These are phyloP conservation scores for Botryotinia narcissicola DNA, from an alignment of 2,329 filamentous ascomycete species.

Conservation along the genomic window DNA sequence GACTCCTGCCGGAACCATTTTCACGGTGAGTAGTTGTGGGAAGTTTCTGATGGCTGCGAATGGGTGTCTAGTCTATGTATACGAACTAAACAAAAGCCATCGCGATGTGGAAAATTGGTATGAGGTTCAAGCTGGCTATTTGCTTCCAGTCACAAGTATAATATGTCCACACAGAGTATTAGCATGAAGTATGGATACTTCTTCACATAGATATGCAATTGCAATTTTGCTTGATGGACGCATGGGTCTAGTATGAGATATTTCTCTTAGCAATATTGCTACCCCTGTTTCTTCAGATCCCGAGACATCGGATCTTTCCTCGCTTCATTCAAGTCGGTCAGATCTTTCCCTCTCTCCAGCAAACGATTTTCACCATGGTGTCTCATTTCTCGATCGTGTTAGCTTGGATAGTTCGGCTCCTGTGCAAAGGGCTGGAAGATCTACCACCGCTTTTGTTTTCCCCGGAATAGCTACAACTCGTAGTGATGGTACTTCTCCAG, in stretches of 20 bases:
- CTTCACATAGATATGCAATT: conserved; percentile 52
- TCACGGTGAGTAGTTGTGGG: conserved; percentile 54
- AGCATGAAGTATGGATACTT: conserved; percentile 62
- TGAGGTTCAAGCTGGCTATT: conserved; percentile 31
- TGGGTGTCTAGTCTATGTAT: conserved; percentile 55
- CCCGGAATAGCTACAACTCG: conserved; percentile 30
- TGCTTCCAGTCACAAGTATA: conserved; percentile 51
- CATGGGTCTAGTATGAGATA: conserved; percentile 59
- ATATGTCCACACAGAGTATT: conserved; percentile 56
- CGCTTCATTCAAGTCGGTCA: neutral
- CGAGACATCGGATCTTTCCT: neutral
- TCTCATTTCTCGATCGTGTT: conserved; percentile 31
- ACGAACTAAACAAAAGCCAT: conserved; percentile 40
- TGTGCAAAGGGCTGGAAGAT: conserved; percentile 12
- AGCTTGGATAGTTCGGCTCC: conserved; percentile 31
- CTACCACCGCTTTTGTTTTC: conserved; percentile 28
- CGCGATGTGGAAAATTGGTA: neutral
- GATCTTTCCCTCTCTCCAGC: neutral
- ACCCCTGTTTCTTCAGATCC: neutral
- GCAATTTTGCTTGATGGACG: conserved; percentile 59
- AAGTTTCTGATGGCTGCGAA: conserved; percentile 56
- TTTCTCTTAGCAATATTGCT: conserved; percentile 36
- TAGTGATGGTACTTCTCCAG: conserved; percentile 16
- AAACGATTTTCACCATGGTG: conserved; percentile 8
- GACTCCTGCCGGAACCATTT: conserved; percentile 31